These are phyloP conservation scores for Rhynchospora tenuis DNA, from an alignment of 176 grass and related monocot genomes.

Conservation along the genomic window DNA sequence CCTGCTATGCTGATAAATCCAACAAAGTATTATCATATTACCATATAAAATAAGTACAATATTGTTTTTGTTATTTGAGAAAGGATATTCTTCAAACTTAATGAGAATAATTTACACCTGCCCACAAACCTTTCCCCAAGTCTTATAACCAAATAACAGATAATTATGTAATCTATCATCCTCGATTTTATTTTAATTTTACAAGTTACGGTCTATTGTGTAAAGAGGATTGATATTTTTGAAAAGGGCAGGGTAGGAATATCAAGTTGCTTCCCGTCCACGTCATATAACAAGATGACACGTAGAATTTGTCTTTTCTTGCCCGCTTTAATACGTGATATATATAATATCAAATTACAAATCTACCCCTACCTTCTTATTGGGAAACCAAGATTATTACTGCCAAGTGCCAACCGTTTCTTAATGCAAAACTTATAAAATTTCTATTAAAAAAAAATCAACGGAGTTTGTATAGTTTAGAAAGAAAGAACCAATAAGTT, in stretches of 20 bases:
- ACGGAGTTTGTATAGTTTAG: background rate
- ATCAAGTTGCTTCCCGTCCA: constrained; percentile 23
- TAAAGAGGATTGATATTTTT: background rate
- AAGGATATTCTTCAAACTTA: too few relatives aligned
- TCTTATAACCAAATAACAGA: too few relatives aligned
- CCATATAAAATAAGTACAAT: too few relatives aligned
- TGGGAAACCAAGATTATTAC: background rate
- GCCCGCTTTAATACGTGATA: constrained; percentile 12
- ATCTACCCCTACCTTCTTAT: background rate
- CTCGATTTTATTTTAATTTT: too few relatives aligned
- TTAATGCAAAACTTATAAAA: background rate
- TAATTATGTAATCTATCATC: too few relatives aligned
- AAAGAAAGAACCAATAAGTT: background rate
- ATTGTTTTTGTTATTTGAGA: too few relatives aligned
- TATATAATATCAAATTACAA: constrained; percentile 25
- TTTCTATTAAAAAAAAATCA: background rate
- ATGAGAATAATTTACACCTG: too few relatives aligned
- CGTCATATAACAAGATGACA: constrained; percentile 34
- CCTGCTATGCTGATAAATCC: too few relatives aligned
- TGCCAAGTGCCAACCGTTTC: background rate
- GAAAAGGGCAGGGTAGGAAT: background rate
- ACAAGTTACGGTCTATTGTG: too few relatives aligned
- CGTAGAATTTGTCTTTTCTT: constrained; percentile 56
- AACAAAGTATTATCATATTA: too few relatives aligned
- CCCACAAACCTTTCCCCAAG: too few relatives aligned